Percentiles rank a stretch among this genome's conserved stretches.
phyloP scores from a whole-genome alignment of 805 yeast species.

The Metschnikowia shivogae region DNA sequence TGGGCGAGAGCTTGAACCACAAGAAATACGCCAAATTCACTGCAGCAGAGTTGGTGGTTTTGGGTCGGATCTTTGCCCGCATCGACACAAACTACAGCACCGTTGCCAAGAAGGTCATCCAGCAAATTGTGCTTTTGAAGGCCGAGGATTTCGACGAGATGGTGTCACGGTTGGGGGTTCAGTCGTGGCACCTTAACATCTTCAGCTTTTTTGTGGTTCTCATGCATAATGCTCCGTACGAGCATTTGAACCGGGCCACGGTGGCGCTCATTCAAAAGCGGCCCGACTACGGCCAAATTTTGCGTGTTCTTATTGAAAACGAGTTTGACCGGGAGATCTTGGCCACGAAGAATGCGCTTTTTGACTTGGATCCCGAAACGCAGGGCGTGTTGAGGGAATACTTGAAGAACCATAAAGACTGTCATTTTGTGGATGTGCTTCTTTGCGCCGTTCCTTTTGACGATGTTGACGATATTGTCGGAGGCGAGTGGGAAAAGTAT shows the following conservation, averaged over 20 bases:
- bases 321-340: constrained; percentile 25
- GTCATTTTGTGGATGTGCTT: constrained; percentile 20
- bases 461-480: constrained; percentile 17
- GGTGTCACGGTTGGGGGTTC: constrained; percentile 19
- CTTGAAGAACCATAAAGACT: constrained; percentile 13
- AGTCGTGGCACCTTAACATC: constrained; percentile 27
- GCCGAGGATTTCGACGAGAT: constrained; percentile 24
- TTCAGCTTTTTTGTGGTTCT: constrained; percentile 31
- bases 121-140: constrained; percentile 28
- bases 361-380: constrained; percentile 11
- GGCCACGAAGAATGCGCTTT: constrained; percentile 17
- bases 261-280: constrained; percentile 18
- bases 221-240: constrained; percentile 34
- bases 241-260: constrained; percentile 24
- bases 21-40: constrained; percentile 18
- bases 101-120: constrained; percentile 33
- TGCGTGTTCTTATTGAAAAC: constrained; percentile 24
- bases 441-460: constrained; percentile 12
- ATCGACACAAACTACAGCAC: constrained; percentile 20
- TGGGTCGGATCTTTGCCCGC: constrained; percentile 21
- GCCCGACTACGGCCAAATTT: constrained; percentile 17
- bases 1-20: constrained; percentile 18
- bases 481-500: constrained; percentile 20
- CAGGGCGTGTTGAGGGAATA: constrained; percentile 19
- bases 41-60: constrained; percentile 17